Conservation (phyloP, 176 grass and related monocot species). For the Guadua angustifolia region DNA sequence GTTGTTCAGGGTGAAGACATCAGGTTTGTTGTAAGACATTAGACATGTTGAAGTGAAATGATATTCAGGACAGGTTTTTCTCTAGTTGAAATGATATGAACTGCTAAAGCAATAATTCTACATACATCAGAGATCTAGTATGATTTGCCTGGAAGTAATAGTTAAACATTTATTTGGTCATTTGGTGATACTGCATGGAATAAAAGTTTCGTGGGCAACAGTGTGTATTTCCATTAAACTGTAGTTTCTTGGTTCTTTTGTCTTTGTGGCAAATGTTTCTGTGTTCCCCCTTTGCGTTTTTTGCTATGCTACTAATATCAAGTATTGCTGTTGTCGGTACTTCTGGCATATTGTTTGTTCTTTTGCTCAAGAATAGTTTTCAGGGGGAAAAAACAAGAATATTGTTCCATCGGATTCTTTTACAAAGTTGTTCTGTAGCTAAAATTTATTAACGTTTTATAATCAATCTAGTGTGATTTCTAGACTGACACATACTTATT, state of each 20-base stretch:
- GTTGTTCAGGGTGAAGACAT: constrained; percentile 89
- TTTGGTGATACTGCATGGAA: neutral
- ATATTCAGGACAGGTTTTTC: constrained; percentile 17
- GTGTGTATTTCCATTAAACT: constrained; percentile 1
- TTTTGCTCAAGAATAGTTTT: neutral
- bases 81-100: constrained; percentile 22
- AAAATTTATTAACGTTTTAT: constrained; percentile 12
- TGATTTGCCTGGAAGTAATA: constrained; percentile 1
- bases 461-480: constrained; percentile 35
- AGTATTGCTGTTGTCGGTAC: neutral
- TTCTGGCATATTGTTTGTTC: constrained; percentile 20
- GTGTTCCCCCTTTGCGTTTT: neutral
- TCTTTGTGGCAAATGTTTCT: neutral
- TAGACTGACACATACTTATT: constrained; percentile 46
- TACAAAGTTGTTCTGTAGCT: constrained; percentile 20
- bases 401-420: neutral
- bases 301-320: neutral
- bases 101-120: neutral
- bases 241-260: neutral
- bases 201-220: neutral
- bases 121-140: neutral
- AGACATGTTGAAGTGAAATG: constrained; percentile 33
- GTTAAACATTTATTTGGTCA: neutral
- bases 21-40: constrained; percentile 61
- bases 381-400: neutral